phyloP scores from a whole-genome alignment of 164 flowering plant species.

The grape (Vitis vinifera) region DNA sequence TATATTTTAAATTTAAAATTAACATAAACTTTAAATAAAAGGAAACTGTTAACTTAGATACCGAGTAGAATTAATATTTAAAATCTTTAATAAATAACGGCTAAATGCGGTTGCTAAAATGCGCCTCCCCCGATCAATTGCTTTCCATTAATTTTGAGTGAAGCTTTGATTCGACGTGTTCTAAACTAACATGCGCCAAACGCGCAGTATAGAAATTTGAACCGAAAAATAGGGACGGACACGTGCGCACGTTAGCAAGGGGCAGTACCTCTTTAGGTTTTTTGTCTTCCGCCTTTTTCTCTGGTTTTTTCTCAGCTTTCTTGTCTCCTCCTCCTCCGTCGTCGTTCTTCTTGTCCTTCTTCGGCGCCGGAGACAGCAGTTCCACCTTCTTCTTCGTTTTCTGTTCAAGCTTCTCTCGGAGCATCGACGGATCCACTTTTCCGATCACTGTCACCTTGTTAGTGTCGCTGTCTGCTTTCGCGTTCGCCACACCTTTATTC shows the following conservation, averaged over 20 bases:
- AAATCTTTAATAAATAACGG: background rate
- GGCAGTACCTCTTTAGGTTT: constrained; percentile 37
- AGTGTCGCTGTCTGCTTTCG: constrained; percentile 21
- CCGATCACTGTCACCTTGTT: constrained; percentile 41
- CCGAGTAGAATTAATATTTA: background rate
- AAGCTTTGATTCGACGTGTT: background rate
- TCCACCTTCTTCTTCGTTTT: constrained; percentile 38
- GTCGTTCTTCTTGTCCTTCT: constrained; percentile 20
- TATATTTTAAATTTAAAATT: no score
- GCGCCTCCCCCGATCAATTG: no score
- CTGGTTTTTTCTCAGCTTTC: constrained; percentile 5
- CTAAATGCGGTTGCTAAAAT: background rate
- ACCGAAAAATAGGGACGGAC: background rate
- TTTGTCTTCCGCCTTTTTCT: constrained; percentile 21
- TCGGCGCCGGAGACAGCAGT: constrained; percentile 41
- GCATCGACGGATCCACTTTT: constrained; percentile 33
- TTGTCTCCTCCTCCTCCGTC: constrained; percentile 6
- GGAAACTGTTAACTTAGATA: background rate
- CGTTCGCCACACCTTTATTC: constrained; percentile 36
- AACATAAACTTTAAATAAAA: background rate
- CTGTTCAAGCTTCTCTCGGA: constrained; percentile 28
- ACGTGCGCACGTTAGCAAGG: background rate
- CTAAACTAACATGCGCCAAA: background rate
- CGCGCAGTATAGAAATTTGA: background rate
- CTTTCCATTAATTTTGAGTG: background rate